phyloP scores from a whole-genome alignment of 2,329 filamentous ascomycete species.

The Penicillium sp. region DNA sequence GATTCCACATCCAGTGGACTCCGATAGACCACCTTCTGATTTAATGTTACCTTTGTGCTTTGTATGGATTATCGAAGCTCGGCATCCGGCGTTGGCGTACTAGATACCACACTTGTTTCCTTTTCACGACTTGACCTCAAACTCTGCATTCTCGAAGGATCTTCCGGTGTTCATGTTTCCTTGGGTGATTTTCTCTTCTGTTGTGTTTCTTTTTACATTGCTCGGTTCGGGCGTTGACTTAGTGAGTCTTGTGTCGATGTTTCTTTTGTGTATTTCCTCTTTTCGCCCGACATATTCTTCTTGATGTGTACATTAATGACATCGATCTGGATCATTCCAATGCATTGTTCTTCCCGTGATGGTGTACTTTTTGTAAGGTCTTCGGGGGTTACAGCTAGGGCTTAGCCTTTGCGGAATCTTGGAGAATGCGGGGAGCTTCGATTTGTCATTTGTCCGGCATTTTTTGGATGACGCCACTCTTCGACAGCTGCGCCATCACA shows the following conservation, averaged over 20 bases:
- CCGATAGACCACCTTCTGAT: slow-evolving; percentile 15
- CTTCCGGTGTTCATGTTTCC: slow-evolving; percentile 16
- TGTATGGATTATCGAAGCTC: slow-evolving; percentile 24
- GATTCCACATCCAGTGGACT: slow-evolving; percentile 36
- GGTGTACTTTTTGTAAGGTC: background rate
- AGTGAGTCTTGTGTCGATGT: slow-evolving; percentile 6
- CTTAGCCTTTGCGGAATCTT: too few relatives aligned
- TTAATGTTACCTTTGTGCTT: slow-evolving; percentile 20
- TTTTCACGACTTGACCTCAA: slow-evolving; percentile 4
- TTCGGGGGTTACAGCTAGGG: background rate
- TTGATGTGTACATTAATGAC: slow-evolving; percentile 37
- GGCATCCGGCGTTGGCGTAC: slow-evolving; percentile 31
- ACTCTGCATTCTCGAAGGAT: slow-evolving; percentile 13
- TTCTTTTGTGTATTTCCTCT: slow-evolving; percentile 14
- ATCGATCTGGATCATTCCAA: slow-evolving; percentile 13
- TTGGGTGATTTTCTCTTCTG: slow-evolving; percentile 19
- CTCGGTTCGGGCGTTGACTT: background rate
- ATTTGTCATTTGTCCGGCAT: slow-evolving; percentile 13
- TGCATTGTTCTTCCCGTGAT: background rate
- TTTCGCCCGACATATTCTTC: slow-evolving; percentile 30
- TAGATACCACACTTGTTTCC: slow-evolving; percentile 37
- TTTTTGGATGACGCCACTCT: slow-evolving; percentile 16
- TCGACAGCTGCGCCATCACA: background rate
- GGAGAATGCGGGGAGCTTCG: background rate
- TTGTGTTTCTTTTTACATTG: slow-evolving; percentile 19